phyloP scores from a whole-genome alignment of 116 monocot species.

The Phalaenopsis hybrid region DNA sequence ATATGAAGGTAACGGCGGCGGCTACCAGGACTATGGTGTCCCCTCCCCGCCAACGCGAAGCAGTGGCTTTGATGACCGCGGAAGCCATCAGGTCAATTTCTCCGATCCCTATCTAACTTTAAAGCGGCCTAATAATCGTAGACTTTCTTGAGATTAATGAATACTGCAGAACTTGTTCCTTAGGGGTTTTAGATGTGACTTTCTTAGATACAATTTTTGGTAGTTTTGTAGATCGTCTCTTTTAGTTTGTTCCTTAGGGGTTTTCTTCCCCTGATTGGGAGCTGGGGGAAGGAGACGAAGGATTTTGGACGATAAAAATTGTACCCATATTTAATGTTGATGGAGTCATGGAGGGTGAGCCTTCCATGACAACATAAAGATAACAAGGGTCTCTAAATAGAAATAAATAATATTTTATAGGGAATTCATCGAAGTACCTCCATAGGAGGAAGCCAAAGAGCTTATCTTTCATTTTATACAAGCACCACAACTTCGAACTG shows the following conservation, averaged over 20 bases:
- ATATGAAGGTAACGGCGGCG: slow-evolving; percentile 24
- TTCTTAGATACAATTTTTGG: background rate
- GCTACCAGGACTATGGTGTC: slow-evolving; percentile 21
- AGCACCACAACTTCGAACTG: too few species aligned
- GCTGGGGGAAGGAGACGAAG: background rate
- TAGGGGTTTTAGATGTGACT: background rate
- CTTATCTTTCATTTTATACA: too few species aligned
- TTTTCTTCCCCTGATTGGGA: background rate
- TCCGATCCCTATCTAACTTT: background rate
- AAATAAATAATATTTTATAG: too few species aligned
- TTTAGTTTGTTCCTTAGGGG: background rate
- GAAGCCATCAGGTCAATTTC: slow-evolving; percentile 13
- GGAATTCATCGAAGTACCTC: too few species aligned
- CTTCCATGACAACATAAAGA: too few species aligned
- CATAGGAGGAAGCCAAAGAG: too few species aligned
- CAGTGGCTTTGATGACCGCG: slow-evolving; percentile 21
- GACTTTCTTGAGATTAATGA: background rate
- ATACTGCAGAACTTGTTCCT: background rate
- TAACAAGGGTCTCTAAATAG: too few species aligned
- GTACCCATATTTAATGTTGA: too few species aligned
- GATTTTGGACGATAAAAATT: background rate
- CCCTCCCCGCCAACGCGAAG: background rate
- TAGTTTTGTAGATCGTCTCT: background rate
- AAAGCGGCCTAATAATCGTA: background rate
- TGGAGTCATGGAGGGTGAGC: too few species aligned